Conservation (phyloP, 768 basidiomycete species). For the Russula foetens region DNA sequence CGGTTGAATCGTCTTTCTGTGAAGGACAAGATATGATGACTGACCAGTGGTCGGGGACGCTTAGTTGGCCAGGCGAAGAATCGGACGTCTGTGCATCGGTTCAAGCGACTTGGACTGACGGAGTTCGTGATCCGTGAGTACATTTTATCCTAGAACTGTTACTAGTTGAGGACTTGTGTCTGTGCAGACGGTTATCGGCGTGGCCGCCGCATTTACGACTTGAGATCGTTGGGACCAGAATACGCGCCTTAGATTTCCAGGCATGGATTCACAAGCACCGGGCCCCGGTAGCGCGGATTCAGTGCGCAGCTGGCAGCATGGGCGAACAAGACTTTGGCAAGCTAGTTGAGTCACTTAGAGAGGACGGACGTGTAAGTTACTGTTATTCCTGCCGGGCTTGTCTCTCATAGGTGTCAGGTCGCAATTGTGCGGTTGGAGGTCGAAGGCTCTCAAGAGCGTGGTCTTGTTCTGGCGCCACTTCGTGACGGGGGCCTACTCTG, state of each 20-base stretch:
- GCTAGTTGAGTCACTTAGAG: not conserved
- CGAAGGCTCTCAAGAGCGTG: too few species aligned
- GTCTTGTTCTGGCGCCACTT: slow-evolving; percentile 8
- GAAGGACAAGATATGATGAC: not conserved
- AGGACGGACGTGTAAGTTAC: not conserved
- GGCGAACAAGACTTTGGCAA: not conserved
- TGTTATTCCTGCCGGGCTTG: not conserved
- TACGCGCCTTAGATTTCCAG: not conserved
- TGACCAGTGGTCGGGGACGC: not conserved
- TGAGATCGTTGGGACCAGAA: not conserved
- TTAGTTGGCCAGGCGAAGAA: not conserved
- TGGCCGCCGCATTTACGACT: not conserved
- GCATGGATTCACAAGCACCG: not conserved
- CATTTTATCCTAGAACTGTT: not conserved
- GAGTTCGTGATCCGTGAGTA: not conserved
- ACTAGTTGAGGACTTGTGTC: not conserved
- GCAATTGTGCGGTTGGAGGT: not conserved
- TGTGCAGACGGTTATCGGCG: not conserved
- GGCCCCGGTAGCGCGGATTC: not conserved
- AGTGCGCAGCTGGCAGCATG: not conserved
- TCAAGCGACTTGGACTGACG: not conserved
- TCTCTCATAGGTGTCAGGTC: not conserved
- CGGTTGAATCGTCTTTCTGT: too few species aligned
- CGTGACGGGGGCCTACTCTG: not conserved
- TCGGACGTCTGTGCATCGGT: not conserved